A percentile compares a stretch with the other conserved stretches of the same genome.
phyloP scores from a whole-genome alignment of 257 asterid species.

The Gardenia jasminoides region DNA sequence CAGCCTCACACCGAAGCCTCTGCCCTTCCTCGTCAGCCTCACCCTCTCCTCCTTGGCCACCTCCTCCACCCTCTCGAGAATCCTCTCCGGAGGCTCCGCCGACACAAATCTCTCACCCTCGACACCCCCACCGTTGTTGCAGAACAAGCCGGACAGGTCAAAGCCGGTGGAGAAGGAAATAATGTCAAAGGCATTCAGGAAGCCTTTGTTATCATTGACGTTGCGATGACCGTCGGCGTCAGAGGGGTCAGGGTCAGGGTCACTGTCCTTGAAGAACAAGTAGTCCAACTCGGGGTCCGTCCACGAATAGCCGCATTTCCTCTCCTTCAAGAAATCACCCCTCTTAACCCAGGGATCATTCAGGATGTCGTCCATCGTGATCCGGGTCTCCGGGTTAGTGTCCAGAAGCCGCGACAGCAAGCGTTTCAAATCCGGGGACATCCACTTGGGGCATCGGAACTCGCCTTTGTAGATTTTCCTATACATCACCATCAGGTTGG shows the following conservation, averaged over 20 bases:
- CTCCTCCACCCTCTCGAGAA: slow-evolving; percentile 26
- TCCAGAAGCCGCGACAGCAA: slow-evolving; percentile 50
- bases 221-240: slow-evolving; percentile 7
- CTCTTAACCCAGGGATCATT: slow-evolving; percentile 57
- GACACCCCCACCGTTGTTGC: not conserved
- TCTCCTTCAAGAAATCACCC: slow-evolving; percentile 23
- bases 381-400: slow-evolving; percentile 58
- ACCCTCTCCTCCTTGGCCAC: slow-evolving; percentile 28
- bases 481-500: slow-evolving; percentile 72
- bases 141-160: slow-evolving; percentile 33
- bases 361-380: slow-evolving; percentile 48
- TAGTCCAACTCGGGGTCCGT: not conserved
- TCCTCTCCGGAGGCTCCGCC: slow-evolving; percentile 23
- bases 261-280: not conserved
- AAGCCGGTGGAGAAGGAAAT: slow-evolving; percentile 43
- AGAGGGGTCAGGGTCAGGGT: not conserved
- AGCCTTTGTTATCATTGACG: not conserved
- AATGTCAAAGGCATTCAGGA: slow-evolving; percentile 40
- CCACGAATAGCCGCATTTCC: slow-evolving; percentile 14
- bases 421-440: slow-evolving; percentile 51
- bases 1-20: slow-evolving; percentile 17
- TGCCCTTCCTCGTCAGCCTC: slow-evolving; percentile 24
- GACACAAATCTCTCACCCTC: slow-evolving; percentile 30
- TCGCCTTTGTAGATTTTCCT: slow-evolving; percentile 66
- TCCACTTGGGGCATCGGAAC: slow-evolving; percentile 71